Evolutionary conservation across 2,329 filamentous ascomycete genomes (phyloP), one percentile per base, ranked within the genome.

Genomic region (Bisporella sp.): DNA sequence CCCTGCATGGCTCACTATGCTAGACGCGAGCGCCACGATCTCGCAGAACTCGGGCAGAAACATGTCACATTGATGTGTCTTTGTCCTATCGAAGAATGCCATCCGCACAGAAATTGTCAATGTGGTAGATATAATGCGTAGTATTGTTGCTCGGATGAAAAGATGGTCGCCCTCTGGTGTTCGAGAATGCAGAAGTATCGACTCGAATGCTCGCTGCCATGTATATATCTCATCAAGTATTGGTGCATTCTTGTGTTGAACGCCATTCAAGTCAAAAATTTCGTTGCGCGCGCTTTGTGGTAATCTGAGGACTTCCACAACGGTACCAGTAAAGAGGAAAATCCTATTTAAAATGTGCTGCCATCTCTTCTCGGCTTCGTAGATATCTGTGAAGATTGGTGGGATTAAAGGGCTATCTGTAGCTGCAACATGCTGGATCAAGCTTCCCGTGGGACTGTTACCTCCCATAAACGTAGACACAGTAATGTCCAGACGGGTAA

Each of bases 161-260:
- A 54, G 32, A 29, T 50, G 39, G 39, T 45, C 21, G 21, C 21
- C 21, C 21, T 48, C 2, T 45, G 48, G 28, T 35, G 28, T 31
- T 33, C n/a, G 35, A 32, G 48, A 33, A 33, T 50, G 30, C 30
- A 46, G 46, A 37, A 54, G 47, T 6, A 59, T 31, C 31, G 56
- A 54, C 12, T 48, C 45, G 43, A 61, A 61, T 32, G 51, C 54
- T 40, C 29, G 21, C 13, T 49, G 40, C 58, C 58, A 60, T 39
- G 51, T 42, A 31, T 39, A 28, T 5, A 59, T 43, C 39, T 59
- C 46, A 45, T 46, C 50, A 37, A n/a, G 11, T 21, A 49, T 29
- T 13, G 49, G 31, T 21, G 30, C 31, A n/a, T 51, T 46, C 35
- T 32, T 13, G 8, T 32, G 30, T 31, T 41, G 29, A 4, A 45